Conservation (phyloP, 306 rosid species). For the Astragalus membranaceus region DNA sequence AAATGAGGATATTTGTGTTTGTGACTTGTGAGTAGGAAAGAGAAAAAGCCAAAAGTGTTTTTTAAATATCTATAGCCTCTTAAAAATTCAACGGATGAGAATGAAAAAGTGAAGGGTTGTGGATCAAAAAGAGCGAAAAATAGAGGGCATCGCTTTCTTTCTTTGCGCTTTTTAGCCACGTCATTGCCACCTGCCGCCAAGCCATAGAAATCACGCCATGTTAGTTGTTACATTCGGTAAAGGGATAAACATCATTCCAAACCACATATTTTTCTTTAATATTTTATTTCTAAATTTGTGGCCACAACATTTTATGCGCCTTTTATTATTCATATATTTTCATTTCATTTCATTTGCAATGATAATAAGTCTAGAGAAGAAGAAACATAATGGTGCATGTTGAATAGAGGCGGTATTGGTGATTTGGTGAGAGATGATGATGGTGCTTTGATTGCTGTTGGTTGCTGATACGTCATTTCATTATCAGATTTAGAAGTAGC, state of each 20-base stretch:
- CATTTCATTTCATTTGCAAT: not conserved
- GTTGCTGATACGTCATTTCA: no score
- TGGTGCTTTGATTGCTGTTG: no score
- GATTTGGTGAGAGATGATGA: no score
- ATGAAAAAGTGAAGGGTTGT: slow-evolving; percentile 5
- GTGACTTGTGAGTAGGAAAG: not conserved
- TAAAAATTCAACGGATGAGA: not conserved
- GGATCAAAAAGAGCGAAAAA: slow-evolving; percentile 24
- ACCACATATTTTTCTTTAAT: slow-evolving; percentile 27
- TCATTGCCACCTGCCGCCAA: slow-evolving; percentile 42
- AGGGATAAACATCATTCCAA: slow-evolving; percentile 7
- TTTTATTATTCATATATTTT: not conserved
- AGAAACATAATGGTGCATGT: not conserved
- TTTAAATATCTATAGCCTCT: slow-evolving; percentile 28
- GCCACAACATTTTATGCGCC: slow-evolving; percentile 25
- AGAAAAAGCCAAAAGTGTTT: not conserved
- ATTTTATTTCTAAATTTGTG: not conserved
- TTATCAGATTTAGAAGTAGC: no score
- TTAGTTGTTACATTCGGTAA: not conserved
- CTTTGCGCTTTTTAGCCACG: slow-evolving; percentile 41
- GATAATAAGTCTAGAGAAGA: not conserved
- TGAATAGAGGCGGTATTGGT: no score
- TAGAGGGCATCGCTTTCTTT: not conserved
- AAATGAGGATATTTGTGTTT: slow-evolving; percentile 12
- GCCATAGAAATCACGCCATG: not conserved